Conservation (phyloP, 441 rosid genomes). For the Gossypium davidsonii region DNA sequence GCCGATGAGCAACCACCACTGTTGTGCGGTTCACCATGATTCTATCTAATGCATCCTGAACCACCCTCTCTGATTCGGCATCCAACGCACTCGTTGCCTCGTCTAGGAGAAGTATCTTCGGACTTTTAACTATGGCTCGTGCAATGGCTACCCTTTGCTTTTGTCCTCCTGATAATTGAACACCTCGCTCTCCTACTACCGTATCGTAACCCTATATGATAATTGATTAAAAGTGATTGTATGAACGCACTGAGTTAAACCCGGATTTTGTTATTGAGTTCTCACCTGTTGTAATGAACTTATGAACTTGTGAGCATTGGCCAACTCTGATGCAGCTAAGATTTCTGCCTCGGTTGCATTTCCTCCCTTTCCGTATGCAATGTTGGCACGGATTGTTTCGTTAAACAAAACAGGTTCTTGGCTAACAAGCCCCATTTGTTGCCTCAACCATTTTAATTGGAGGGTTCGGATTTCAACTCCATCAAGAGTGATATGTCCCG, state of each 20-base stretch:
- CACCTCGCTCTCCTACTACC: slow-evolving; percentile 43
- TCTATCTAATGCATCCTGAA: slow-evolving; percentile 45
- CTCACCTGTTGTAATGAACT: slow-evolving; percentile 39
- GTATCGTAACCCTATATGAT: slow-evolving; percentile 42
- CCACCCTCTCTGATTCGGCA: slow-evolving; percentile 50
- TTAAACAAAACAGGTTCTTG: slow-evolving; percentile 58
- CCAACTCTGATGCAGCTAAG: slow-evolving; percentile 39
- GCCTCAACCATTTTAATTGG: slow-evolving; percentile 48
- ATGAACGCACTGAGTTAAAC: background rate
- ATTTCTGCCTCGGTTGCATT: slow-evolving; percentile 44
- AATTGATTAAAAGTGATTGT: background rate
- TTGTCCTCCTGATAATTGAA: slow-evolving; percentile 56
- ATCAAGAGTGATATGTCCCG: slow-evolving; percentile 42
- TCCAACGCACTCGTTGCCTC: slow-evolving; percentile 59
- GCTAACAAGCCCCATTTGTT: slow-evolving; percentile 55
- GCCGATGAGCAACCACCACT: slow-evolving; percentile 38
- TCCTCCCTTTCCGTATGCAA: slow-evolving; percentile 53
- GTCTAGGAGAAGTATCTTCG: slow-evolving; percentile 45
- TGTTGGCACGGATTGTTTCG: slow-evolving; percentile 46
- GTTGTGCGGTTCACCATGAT: slow-evolving; percentile 42
- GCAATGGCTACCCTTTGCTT: slow-evolving; percentile 57
- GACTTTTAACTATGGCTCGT: slow-evolving; percentile 45
- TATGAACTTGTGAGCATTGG: slow-evolving; percentile 48
- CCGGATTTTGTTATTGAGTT: background rate
- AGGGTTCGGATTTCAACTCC: slow-evolving; percentile 40